Evolutionary conservation across 2,329 filamentous ascomycete genomes (phyloP), one percentile per base, ranked within the genome.

Genomic region (Tolypocladium cylindrosporum): DNA sequence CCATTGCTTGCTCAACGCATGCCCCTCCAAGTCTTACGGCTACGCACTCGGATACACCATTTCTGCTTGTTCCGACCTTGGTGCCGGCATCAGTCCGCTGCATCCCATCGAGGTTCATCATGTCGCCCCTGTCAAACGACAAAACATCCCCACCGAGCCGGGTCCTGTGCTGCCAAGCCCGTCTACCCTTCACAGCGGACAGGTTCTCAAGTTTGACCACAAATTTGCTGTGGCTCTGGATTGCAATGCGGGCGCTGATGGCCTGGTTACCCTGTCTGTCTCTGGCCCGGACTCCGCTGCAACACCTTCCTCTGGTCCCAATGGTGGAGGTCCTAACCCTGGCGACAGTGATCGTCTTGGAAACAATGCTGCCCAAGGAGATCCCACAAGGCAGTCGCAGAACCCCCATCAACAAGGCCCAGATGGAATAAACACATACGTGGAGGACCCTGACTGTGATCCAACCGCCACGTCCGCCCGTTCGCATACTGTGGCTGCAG

Each of bases 241-340:
- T 7, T 72, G 68, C 54, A 64, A 65, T 37, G 63, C 69, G 55
- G 70, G 70, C 1, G 57, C 65, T n/a, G 65, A 72, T 53, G 71
- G 69, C 19, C 61, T 71, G 27, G 60, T 73, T 3, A 72, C 68
- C 8, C 52, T 70, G 13, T 68, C 68, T 41, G 43, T 68, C 6
- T 62, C 63, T 9, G 58, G 60, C 13, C 51, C 63, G 11, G 55
- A 56, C 2, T 43, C 64, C 43, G 58, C 61, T 53, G 54, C 65
- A 7, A 56, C 48, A 16, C 34, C 48, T 24, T 21, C 16, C 39
- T 21, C 16, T 3, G 24, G 21, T 39, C 14, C 53, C 37, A 13
- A 31, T 16, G 13, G 34, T 42, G 14, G 21, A 41, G 36, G 13
- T 40, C 5, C 14, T 27, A n/a, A n/a, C 14, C 45, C n/a, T 37